A percentile compares a stretch with the other conserved stretches of the same genome.
Conservation (phyloP, 164 flowering plant species). For the Vitis vinifera region ASM3070453v1 NC_081811.1:25572501-25573000, state of each 20-base stretch:
- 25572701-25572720: slow-evolving; percentile 78
- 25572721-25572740: slow-evolving; percentile 48
- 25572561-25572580: slow-evolving; percentile 68
- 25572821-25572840: slow-evolving; percentile 23
- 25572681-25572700: slow-evolving; percentile 75
- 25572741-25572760: slow-evolving; percentile 59
- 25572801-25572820: slow-evolving; percentile 21
- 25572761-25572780: slow-evolving; percentile 50
- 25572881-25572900: slow-evolving; percentile 10
- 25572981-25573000: slow-evolving; percentile 75
- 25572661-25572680: slow-evolving; percentile 70
- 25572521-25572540: slow-evolving; percentile 66
- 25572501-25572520: slow-evolving; percentile 48
- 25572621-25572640: slow-evolving; percentile 73
- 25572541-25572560: slow-evolving; percentile 55
- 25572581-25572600: slow-evolving; percentile 67
- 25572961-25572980: slow-evolving; percentile 47
- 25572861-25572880: slow-evolving; percentile 14
- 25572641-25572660: slow-evolving; percentile 79
- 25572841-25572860: slow-evolving; percentile 24
- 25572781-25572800: slow-evolving; percentile 33
- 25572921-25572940: slow-evolving; percentile 18
- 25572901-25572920: slow-evolving; percentile 16
- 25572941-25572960: slow-evolving; percentile 29
- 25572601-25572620: slow-evolving; percentile 73